A percentile compares a stretch with the other conserved stretches of the same genome.
phyloP scores from a whole-genome alignment of 2,329 filamentous ascomycete species.

The Chlorencoelia australis region DNA sequence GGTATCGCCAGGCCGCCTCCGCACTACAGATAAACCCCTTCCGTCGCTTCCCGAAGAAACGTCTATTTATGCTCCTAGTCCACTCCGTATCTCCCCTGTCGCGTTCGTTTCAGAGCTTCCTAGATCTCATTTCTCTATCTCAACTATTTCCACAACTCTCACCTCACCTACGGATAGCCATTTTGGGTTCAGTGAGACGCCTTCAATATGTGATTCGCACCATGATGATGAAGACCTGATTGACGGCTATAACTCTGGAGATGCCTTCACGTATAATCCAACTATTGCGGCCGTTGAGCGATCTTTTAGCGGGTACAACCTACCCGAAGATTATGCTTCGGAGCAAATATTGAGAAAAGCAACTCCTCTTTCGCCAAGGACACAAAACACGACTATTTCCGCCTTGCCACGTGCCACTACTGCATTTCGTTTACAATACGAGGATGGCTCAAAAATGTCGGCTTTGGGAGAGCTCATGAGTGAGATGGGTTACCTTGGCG shows the following conservation, averaged over 20 bases:
- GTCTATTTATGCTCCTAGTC: slow-evolving; percentile 7
- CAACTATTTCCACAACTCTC: slow-evolving; percentile 20
- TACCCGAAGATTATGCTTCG: slow-evolving; percentile 15
- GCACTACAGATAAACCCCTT: slow-evolving; percentile 19
- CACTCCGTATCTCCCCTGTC: slow-evolving; percentile 13
- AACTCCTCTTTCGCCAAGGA: slow-evolving; percentile 3
- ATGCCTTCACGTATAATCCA: slow-evolving; percentile 19
- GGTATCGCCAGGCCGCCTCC: slow-evolving; percentile 6
- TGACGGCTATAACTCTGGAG: slow-evolving; percentile 16
- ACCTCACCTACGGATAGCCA: slow-evolving; percentile 20
- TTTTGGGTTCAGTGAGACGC: slow-evolving; percentile 16
- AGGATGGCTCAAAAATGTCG: slow-evolving; percentile 8
- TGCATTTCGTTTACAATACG: not conserved
- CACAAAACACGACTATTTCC: slow-evolving; percentile 4
- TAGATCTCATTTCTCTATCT: slow-evolving; percentile 24
- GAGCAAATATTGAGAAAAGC: slow-evolving; percentile 14
- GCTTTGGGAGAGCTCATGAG: slow-evolving; percentile 39
- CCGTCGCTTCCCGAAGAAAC: slow-evolving; percentile 19
- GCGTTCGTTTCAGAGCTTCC: slow-evolving; percentile 18
- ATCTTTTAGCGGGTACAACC: slow-evolving; percentile 17
- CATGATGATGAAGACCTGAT: slow-evolving; percentile 18
- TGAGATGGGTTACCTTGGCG: slow-evolving; percentile 39
- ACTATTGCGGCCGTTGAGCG: slow-evolving; percentile 6
- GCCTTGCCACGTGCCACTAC: slow-evolving; percentile 6
- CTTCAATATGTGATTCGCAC: slow-evolving; percentile 15